Base-by-base conservation (phyloP, 2,329 filamentous ascomycete genomes). In the Cladosporium sp. region DNA sequence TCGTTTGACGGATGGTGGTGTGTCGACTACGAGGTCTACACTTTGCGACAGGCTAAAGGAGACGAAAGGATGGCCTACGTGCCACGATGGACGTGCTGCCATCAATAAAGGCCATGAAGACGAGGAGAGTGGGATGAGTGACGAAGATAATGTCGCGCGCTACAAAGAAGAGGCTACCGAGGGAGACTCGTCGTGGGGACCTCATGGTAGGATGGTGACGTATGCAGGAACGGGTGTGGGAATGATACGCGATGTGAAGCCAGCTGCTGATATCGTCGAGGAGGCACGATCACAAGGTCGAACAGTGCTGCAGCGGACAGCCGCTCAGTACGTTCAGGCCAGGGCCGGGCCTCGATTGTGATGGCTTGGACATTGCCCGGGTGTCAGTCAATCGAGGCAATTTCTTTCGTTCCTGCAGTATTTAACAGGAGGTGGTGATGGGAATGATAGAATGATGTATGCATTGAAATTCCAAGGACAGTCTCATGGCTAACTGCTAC, bases 201-300 rank as follows among this genome's bases (percentile, higher is more conserved):
- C 71, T 0, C 68, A 11, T 20, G 43, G 43, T 40, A 77, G 84
- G 63, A 75, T 86, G 74, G 84, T 82, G 5, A 82, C 82, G 11
- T 88, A 86, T 75, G 84, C 83, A 5, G 85, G 85, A 2, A 82
- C 81, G 28, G 84, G 78, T 0, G 80, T 88, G 17, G 85, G 85
- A 0, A 70, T 88, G 61, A 76, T 88, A 1, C 80, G 70, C 47
- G 70, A 77, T 51, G 73, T 82, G 2, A 74, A 76, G 63, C 65
- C 73, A 8, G 84, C 82, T 2, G 75, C 68, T 11, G 77, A 82
- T 7, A 84, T 88, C 66, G 77, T 84, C 8, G 69, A 69, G 42
- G 76, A 80, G 52, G 69, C 79, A 5, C 72, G 79, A 45, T 11
- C 25, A 20, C 43, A 47, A 28, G 43, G 22, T 22, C 25, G 15